Conservation (phyloP, 2,329 filamentous ascomycete genomes). For the Diplocarpon rosae region DNA sequence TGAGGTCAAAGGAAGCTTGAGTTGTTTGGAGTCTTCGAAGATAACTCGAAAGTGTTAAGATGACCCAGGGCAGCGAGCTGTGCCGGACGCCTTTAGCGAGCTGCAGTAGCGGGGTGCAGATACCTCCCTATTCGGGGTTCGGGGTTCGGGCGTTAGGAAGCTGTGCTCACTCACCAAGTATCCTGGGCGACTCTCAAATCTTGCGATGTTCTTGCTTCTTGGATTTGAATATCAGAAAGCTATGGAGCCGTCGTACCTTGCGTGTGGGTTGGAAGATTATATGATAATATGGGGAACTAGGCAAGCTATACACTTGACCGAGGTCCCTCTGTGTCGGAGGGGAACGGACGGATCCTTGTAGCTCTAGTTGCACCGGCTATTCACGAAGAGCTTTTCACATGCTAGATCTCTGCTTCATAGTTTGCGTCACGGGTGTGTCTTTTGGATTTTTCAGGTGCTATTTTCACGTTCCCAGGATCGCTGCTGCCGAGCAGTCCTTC, state of each 20-base stretch:
- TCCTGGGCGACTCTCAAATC: constrained; percentile 1
- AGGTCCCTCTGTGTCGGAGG: constrained; percentile 7
- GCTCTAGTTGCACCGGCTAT: not conserved
- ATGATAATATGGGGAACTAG: not conserved
- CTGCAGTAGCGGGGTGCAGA: not conserved
- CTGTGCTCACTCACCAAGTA: too few species aligned
- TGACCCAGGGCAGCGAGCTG: constrained; percentile 2
- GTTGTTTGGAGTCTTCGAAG: too few species aligned
- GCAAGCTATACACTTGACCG: not conserved
- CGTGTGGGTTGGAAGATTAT: constrained; percentile 1
- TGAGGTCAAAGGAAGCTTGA: not conserved
- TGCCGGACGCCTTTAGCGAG: not conserved
- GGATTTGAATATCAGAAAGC: not conserved
- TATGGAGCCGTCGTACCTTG: constrained; percentile 2
- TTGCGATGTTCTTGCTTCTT: not conserved
- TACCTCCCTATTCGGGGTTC: not conserved
- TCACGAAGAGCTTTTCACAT: constrained; percentile 16
- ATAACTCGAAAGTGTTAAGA: too few species aligned
- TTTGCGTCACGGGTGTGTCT: not conserved
- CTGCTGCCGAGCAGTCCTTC: constrained; percentile 5
- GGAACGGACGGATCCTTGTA: constrained; percentile 1
- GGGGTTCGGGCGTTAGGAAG: not conserved
- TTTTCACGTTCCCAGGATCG: constrained; percentile 6
- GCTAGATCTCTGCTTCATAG: constrained; percentile 5
- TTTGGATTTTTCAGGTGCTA: constrained; percentile 5